phyloP scores from a whole-genome alignment of 257 asterid species.

The Solanum stenotomum region DNA sequence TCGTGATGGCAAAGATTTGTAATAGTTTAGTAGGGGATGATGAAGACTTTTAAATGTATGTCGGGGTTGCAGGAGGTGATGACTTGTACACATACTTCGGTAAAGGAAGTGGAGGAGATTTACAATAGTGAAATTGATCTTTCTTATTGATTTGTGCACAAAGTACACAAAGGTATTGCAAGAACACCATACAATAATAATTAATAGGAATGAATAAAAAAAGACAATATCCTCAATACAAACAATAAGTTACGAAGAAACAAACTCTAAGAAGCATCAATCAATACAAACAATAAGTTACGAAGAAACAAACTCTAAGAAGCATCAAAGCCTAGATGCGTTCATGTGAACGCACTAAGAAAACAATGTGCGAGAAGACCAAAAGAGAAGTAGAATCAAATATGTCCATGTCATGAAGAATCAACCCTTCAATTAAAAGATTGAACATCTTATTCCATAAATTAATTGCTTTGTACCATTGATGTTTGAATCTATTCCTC shows the following conservation, averaged over 20 bases:
- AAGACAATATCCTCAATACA: neutral
- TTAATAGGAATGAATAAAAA: neutral
- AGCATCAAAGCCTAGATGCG: neutral
- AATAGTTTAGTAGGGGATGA: too few species aligned
- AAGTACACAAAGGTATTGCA: neutral
- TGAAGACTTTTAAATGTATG: too few species aligned
- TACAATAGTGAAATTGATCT: neutral
- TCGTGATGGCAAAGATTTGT: too few species aligned
- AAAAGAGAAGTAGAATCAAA: conserved; percentile 8
- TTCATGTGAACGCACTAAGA: neutral
- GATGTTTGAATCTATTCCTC: neutral
- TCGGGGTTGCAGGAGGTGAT: too few species aligned
- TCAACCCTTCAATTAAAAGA: neutral
- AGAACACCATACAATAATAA: neutral
- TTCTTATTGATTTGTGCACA: neutral
- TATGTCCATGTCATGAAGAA: neutral
- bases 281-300: neutral
- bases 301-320: neutral
- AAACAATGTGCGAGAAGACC: neutral
- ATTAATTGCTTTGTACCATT: neutral
- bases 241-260: too few species aligned
- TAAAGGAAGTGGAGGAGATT: too few species aligned
- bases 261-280: too few species aligned
- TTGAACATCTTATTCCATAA: conserved; percentile 4
- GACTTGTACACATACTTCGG: too few species aligned